These are phyloP conservation scores for Dovyalis caffra DNA, from an alignment of 345 rosid species.

Conservation along the genomic window DNA sequence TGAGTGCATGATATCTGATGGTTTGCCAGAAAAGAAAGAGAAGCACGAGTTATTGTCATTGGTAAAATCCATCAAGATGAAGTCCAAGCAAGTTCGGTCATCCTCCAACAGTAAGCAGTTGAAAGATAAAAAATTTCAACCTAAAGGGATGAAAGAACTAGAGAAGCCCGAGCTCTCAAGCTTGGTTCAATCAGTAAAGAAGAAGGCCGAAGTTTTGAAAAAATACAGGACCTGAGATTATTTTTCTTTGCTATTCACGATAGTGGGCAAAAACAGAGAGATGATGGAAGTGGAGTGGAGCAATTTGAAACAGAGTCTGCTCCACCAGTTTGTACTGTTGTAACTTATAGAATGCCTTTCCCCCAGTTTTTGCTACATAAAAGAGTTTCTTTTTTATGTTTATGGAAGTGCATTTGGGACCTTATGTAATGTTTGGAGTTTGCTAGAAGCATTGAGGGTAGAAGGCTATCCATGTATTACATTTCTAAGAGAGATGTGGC, in stretches of 20 bases:
- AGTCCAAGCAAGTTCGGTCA: constrained; percentile 49
- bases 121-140: constrained; percentile 6
- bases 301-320: too few species aligned
- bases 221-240: constrained; percentile 9
- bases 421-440: too few species aligned
- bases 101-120: constrained; percentile 32
- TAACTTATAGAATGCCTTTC: too few species aligned
- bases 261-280: background rate
- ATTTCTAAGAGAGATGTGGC: too few species aligned
- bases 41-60: constrained; percentile 54
- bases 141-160: constrained; percentile 5
- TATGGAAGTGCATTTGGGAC: too few species aligned
- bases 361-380: too few species aligned
- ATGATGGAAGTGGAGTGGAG: too few species aligned
- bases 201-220: constrained; percentile 24
- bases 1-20: constrained; percentile 19
- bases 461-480: too few species aligned
- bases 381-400: too few species aligned
- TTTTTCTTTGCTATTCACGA: background rate
- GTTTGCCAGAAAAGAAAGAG: constrained; percentile 36
- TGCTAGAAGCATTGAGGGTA: too few species aligned
- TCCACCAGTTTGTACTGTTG: too few species aligned
- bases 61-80: constrained; percentile 75
- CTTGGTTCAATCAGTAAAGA: constrained; percentile 26
- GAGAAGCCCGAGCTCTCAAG: constrained; percentile 15